phyloP scores from a whole-genome alignment of 148 eudicot species.

The Amaranthus cruentus region DNA sequence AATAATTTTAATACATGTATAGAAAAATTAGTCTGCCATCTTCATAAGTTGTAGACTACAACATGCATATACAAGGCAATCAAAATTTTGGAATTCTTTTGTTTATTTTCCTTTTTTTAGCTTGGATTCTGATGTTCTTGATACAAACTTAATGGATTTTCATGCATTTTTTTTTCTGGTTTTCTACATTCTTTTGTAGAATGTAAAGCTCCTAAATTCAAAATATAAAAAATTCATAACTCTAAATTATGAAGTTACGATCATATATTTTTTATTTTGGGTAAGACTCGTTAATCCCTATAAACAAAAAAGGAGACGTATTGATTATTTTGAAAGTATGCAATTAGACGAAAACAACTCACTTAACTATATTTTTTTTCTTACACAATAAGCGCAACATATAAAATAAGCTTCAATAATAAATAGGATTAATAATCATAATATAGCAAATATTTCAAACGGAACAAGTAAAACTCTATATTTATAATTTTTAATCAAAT shows the following conservation, averaged over 20 bases:
- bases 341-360: no score
- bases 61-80: slow-evolving; percentile 20
- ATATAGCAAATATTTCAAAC: not conserved
- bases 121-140: not conserved
- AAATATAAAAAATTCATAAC: not conserved
- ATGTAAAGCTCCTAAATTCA: slow-evolving; percentile 13
- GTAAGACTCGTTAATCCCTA: no score
- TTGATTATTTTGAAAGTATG: no score
- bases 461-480: slow-evolving; percentile 5
- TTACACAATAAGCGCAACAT: no score
- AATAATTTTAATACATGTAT: slow-evolving; percentile 36
- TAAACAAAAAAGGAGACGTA: no score
- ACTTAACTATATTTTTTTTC: no score
- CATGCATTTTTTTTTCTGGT: slow-evolving; percentile 4
- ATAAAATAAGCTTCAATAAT: no score
- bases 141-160: slow-evolving; percentile 8
- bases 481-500: not conserved
- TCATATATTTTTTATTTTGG: not conserved
- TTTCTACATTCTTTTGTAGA: not conserved
- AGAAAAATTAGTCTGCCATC: slow-evolving; percentile 25
- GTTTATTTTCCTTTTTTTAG: not conserved
- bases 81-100: slow-evolving; percentile 9
- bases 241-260: not conserved
- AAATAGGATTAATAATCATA: no score
- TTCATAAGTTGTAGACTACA: slow-evolving; percentile 17